Conservation (phyloP, 2,329 filamentous ascomycete species). For the Didymosphaeria variabile region DNA sequence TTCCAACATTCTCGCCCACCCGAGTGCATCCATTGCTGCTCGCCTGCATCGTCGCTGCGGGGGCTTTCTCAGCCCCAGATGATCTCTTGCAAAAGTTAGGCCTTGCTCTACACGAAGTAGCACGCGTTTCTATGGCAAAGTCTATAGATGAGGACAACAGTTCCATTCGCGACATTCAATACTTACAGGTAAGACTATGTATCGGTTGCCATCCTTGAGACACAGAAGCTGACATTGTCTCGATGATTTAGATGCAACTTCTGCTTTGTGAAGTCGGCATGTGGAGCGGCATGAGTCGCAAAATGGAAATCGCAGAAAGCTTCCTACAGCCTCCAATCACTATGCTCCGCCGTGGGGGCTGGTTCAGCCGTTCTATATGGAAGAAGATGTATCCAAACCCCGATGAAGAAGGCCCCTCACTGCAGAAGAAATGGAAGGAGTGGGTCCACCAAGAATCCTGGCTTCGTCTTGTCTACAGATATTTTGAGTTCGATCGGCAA, state of each 20-base stretch:
- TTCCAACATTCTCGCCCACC: constrained; percentile 66
- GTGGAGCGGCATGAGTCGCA: constrained; percentile 67
- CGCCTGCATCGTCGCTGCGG: constrained; percentile 67
- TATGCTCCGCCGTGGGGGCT: constrained; percentile 65
- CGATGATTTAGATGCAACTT: constrained; percentile 50
- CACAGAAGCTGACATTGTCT: neutral
- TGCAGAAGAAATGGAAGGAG: constrained; percentile 71
- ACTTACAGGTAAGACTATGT: constrained; percentile 45
- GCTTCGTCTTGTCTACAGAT: constrained; percentile 73
- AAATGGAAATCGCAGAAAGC: constrained; percentile 68
- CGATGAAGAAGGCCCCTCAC: constrained; percentile 63
- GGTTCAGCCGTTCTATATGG: constrained; percentile 67
- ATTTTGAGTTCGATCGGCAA: constrained; percentile 72
- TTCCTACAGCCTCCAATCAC: constrained; percentile 64
- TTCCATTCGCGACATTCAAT: constrained; percentile 61
- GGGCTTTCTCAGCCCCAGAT: constrained; percentile 67
- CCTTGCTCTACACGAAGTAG: constrained; percentile 60
- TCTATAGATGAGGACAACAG: constrained; percentile 61
- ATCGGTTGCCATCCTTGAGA: neutral
- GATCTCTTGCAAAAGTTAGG: constrained; percentile 68
- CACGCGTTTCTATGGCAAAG: constrained; percentile 50
- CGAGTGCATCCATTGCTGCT: constrained; percentile 67
- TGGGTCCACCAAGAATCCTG: constrained; percentile 74
- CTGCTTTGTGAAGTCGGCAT: constrained; percentile 63
- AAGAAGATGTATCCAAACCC: constrained; percentile 60